Conservation (phyloP, 2,329 filamentous ascomycete species). For the Fusarium nodosum region DNA sequence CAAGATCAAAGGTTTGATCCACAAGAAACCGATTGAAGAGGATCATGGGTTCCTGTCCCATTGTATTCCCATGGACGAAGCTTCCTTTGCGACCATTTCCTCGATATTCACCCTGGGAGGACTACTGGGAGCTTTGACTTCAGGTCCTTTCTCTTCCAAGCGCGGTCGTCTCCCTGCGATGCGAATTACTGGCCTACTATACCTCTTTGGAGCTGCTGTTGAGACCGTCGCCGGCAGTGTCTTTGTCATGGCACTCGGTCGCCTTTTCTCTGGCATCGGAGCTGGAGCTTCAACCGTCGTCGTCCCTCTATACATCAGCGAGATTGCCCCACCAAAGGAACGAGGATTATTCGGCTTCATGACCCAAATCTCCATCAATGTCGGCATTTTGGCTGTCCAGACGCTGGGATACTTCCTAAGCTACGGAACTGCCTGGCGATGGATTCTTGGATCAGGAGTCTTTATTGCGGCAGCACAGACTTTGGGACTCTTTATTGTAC, state of each 20-base stretch:
- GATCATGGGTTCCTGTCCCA: conserved; percentile 66
- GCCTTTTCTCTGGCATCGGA: conserved; percentile 84
- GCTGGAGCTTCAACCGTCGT: conserved; percentile 93
- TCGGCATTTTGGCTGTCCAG: conserved; percentile 88
- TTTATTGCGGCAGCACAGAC: conserved; percentile 76
- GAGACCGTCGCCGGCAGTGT: conserved; percentile 80
- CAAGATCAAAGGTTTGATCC: conserved; percentile 49
- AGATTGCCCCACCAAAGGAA: conserved; percentile 81
- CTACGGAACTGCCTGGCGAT: conserved; percentile 82
- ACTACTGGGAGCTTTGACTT: conserved; percentile 82
- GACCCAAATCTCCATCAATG: conserved; percentile 94
- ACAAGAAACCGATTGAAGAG: conserved; percentile 42
- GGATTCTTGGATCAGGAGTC: conserved; percentile 82
- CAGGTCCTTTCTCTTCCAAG: conserved; percentile 82
- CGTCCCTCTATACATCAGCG: conserved; percentile 93
- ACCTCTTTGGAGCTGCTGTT: conserved; percentile 79
- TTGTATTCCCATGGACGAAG: conserved; percentile 90
- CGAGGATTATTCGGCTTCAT: conserved; percentile 85
- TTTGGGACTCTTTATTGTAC: conserved; percentile 78
- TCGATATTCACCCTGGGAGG: conserved; percentile 94
- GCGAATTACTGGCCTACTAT: conserved; percentile 81
- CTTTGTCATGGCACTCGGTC: conserved; percentile 76
- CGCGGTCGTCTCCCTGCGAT: conserved; percentile 83
- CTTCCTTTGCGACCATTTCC: conserved; percentile 86
- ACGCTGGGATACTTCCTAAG: conserved; percentile 89